Conservation (phyloP, 225 moss, liverwort and hornwort genomes). For the Anthoceros angustus region DNA sequence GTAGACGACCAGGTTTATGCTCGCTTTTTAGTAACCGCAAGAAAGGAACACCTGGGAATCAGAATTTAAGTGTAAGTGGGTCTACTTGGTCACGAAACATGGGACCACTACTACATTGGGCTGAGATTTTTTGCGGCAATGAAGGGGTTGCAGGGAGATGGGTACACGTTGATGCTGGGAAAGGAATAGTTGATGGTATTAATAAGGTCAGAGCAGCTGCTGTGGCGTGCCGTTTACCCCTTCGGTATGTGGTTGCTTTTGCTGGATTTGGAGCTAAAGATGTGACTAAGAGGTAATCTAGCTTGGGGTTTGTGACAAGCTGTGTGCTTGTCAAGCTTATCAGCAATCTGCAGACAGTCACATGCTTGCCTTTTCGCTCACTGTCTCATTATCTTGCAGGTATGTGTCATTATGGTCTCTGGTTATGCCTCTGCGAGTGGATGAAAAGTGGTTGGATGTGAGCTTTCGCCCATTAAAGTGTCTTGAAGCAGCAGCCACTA, state of each 20-base stretch:
- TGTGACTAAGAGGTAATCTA: conserved; percentile 64
- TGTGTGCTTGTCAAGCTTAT: background rate
- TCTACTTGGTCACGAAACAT: conserved; percentile 57
- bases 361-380: background rate
- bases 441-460: conserved; percentile 70
- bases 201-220: conserved; percentile 72
- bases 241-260: conserved; percentile 87
- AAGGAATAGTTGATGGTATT: conserved; percentile 78
- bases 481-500: conserved; percentile 59
- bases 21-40: conserved; percentile 14
- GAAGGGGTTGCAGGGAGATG: conserved; percentile 46
- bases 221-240: conserved; percentile 56
- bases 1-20: background rate
- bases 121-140: conserved; percentile 62
- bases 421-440: conserved; percentile 52
- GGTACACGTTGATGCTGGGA: conserved; percentile 78
- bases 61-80: conserved; percentile 31
- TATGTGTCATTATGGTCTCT: conserved; percentile 76
- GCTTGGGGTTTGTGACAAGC: background rate
- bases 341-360: background rate
- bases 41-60: conserved; percentile 19
- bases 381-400: conserved; percentile 22
- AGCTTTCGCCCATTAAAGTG: conserved; percentile 60
- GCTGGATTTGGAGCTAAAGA: conserved; percentile 91
- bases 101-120: conserved; percentile 79